Evolutionary conservation across 495 filamentous ascomycete species (phyloP).

Genomic region (Aspergillus coremiiformis): DNA sequence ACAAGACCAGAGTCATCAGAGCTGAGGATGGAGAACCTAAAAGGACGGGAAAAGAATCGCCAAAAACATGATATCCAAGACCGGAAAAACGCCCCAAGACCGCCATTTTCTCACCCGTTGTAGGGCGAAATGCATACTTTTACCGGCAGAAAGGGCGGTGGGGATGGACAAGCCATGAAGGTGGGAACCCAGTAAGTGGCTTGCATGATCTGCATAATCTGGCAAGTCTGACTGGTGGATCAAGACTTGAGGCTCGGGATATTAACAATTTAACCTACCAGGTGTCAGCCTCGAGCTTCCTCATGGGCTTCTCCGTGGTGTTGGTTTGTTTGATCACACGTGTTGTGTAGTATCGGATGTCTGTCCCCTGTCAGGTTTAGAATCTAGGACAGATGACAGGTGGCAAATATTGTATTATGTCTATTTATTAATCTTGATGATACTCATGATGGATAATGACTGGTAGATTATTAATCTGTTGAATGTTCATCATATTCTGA

Average conservation of each 20-base stretch:
- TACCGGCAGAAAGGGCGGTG: conserved; percentile 9
- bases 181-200: background rate
- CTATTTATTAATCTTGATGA: background rate
- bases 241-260: conserved; percentile 8
- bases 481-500: background rate
- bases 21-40: conserved; percentile 1
- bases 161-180: background rate
- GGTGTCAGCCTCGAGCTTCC: background rate
- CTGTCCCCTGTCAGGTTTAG: background rate
- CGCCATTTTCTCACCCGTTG: conserved; percentile 1
- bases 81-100: background rate
- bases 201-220: conserved; percentile 11
- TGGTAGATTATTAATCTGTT: background rate
- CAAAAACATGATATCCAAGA: background rate
- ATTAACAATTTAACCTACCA: background rate
- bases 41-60: background rate
- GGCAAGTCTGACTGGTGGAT: background rate
- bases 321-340: background rate
- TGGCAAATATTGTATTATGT: background rate
- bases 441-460: background rate
- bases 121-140: conserved; percentile 1
- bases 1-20: conserved; percentile 1
- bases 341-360: background rate
- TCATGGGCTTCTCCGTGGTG: background rate
- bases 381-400: background rate